A percentile compares a stretch with the other conserved stretches of the same genome.
These are phyloP conservation scores for Colletotrichum tropicicola DNA, from an alignment of 2,329 filamentous ascomycete genomes.

Conservation along the genomic window DNA sequence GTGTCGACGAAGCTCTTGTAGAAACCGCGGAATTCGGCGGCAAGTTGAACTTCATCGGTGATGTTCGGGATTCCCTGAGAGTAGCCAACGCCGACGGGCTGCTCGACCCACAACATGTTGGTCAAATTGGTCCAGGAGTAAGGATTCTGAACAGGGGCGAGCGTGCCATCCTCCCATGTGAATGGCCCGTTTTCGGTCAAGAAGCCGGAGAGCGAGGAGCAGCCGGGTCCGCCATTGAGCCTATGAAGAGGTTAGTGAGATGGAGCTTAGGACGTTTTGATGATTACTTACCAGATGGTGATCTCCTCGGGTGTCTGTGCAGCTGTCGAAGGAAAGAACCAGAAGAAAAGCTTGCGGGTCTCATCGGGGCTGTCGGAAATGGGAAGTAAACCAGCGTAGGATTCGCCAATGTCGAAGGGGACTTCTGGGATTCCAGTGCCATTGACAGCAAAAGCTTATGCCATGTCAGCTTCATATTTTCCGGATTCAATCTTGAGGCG, in stretches of 20 bases:
- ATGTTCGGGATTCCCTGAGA: constrained; percentile 71
- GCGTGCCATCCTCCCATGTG: constrained; percentile 75
- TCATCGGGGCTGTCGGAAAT: constrained; percentile 60
- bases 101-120: constrained; percentile 81
- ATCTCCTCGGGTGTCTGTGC: constrained; percentile 63
- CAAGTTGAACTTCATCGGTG: constrained; percentile 72
- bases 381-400: constrained; percentile 70
- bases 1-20: constrained; percentile 81
- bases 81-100: constrained; percentile 75
- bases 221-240: constrained; percentile 50
- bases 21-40: constrained; percentile 80
- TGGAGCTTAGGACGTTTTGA: accelerated
- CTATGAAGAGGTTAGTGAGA: background rate
- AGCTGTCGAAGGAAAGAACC: constrained; percentile 71
- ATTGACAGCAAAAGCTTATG: constrained; percentile 74
- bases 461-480: too few species aligned
- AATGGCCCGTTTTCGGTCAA: constrained; percentile 83
- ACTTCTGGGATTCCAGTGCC: constrained; percentile 74
- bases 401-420: constrained; percentile 73
- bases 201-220: constrained; percentile 71
- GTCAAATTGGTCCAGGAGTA: constrained; percentile 80
- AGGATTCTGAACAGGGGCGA: constrained; percentile 69
- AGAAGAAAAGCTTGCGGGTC: constrained; percentile 66
- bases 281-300: constrained; percentile 58
- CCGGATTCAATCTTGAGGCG: too few species aligned